phyloP scores from a whole-genome alignment of 2,329 filamentous ascomycete species.

The Davidsoniella australis region DNA sequence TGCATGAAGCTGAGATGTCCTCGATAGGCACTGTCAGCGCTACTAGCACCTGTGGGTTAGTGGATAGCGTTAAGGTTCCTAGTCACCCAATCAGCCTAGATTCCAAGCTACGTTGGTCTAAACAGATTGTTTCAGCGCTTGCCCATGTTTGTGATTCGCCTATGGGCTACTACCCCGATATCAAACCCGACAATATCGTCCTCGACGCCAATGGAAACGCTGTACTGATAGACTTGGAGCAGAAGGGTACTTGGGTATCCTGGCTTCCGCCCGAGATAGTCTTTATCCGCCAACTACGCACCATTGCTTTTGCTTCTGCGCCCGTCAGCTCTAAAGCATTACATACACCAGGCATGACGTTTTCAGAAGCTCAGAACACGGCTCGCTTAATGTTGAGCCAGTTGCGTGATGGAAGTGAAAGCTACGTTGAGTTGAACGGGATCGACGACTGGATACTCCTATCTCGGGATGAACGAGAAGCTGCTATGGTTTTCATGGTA shows the following conservation, averaged over 20 bases:
- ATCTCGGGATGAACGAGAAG: neutral
- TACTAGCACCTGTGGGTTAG: too few relatives aligned
- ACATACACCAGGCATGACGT: too few relatives aligned
- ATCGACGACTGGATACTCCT: neutral
- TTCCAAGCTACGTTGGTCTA: neutral
- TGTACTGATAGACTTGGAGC: constrained; percentile 6
- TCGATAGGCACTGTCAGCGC: too few relatives aligned
- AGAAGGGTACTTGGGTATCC: constrained; percentile 1
- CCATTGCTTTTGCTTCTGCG: neutral
- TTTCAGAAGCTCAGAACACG: too few relatives aligned
- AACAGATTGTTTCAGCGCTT: neutral
- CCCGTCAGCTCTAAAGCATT: too few relatives aligned
- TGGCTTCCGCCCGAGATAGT: constrained; percentile 7
- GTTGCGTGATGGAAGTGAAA: too few relatives aligned
- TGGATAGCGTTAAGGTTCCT: too few relatives aligned
- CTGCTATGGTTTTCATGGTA: constrained; percentile 5
- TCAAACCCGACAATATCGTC: constrained; percentile 6
- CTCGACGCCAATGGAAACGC: neutral
- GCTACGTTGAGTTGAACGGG: too few relatives aligned
- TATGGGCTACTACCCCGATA: constrained; percentile 6
- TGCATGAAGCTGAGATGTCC: too few relatives aligned
- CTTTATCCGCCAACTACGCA: constrained; percentile 2
- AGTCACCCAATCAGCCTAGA: neutral
- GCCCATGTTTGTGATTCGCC: neutral
- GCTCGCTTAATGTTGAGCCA: too few relatives aligned